Conservation (phyloP, 1,284 basidiomycete genomes). For the Trichosporon ovoides region DNA sequence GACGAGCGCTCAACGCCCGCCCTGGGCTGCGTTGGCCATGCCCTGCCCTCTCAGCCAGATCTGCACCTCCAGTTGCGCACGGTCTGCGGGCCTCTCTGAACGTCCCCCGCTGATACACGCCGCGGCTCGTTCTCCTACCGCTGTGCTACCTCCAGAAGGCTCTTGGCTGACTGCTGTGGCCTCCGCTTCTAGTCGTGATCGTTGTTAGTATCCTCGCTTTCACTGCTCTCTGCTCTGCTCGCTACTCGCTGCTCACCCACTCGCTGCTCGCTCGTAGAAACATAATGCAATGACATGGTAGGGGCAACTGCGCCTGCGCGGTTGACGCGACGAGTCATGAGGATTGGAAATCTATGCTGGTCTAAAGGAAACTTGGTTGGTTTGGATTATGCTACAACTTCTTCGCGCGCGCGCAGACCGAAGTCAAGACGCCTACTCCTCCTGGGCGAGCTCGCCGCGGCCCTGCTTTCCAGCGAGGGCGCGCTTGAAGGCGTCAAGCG, state of each 20-base stretch:
- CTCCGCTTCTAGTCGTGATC: too few species aligned
- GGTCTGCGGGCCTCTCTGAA: too few species aligned
- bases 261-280: not conserved
- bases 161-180: too few species aligned
- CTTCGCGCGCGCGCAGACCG: not conserved
- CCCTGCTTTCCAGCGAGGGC: constrained; percentile 43
- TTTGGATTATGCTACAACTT: not conserved
- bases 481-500: constrained; percentile 47
- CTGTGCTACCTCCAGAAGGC: too few species aligned
- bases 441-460: constrained; percentile 16
- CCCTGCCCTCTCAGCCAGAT: too few species aligned
- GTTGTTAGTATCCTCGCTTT: too few species aligned
- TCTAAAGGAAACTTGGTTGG: not conserved
- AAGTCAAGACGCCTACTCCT: constrained; percentile 10
- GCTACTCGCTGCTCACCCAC: not conserved
- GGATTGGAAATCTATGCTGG: not conserved
- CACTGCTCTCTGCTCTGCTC: too few species aligned
- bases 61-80: too few species aligned
- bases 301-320: constrained; percentile 2
- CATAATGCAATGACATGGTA: constrained; percentile 3
- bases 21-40: too few species aligned
- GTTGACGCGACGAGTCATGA: constrained; percentile 3
- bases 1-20: too few species aligned
- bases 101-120: too few species aligned
- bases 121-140: too few species aligned